Percentiles rank a stretch among this genome's conserved stretches.
These are phyloP conservation scores for Auxenochlorella pyrenoidosa DNA, from an alignment of 139 green algal species.

Conservation along the genomic window DNA sequence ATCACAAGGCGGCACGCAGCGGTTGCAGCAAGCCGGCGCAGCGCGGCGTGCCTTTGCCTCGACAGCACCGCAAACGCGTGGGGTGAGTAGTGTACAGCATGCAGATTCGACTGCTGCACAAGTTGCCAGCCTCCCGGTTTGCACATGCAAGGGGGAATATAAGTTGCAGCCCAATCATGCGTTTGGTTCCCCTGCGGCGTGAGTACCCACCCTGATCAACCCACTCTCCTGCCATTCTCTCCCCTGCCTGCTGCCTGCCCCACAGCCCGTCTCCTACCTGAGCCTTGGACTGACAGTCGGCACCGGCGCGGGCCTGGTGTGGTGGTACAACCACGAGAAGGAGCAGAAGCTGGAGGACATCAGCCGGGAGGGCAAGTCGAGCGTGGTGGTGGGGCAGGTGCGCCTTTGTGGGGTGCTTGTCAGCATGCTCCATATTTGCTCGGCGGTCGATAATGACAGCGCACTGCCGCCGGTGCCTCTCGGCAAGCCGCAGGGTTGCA, in stretches of 20 bases:
- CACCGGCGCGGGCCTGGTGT: conserved; percentile 59
- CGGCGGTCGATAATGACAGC: too few relatives aligned
- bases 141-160: too few relatives aligned
- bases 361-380: conserved; percentile 21
- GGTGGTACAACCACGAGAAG: conserved; percentile 50
- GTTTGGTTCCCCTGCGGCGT: too few relatives aligned
- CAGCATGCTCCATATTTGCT: too few relatives aligned
- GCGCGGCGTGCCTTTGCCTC: neutral
- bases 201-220: neutral
- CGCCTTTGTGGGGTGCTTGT: too few relatives aligned
- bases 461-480: neutral
- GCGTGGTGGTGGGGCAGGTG: conserved; percentile 33
- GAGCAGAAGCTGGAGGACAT: conserved; percentile 48
- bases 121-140: too few relatives aligned
- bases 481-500: too few relatives aligned
- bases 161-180: too few relatives aligned
- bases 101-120: too few relatives aligned
- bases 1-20: neutral
- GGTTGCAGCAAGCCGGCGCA: neutral
- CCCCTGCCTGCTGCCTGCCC: neutral
- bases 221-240: neutral
- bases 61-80: conserved; percentile 22
- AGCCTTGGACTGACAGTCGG: conserved; percentile 60
- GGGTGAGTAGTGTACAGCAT: neutral
- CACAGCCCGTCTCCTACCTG: conserved; percentile 58